These are phyloP conservation scores for Cucurbita pepo DNA, from an alignment of 306 rosid genomes.

Conservation along the genomic window DNA sequence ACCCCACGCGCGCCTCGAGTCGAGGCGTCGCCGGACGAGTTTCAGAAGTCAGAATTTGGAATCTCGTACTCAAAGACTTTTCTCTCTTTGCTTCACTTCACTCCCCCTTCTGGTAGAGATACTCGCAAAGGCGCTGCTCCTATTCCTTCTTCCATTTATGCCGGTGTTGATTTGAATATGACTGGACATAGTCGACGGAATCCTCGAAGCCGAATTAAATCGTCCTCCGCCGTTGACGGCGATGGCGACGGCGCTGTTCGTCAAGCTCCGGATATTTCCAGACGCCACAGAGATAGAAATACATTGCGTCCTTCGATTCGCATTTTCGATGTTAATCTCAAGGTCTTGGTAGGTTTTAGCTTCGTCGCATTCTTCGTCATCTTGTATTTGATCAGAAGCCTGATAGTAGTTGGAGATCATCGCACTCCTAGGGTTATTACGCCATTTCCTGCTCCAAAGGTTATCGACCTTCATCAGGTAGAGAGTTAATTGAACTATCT, in stretches of 20 bases:
- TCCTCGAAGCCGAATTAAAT: slow-evolving; percentile 36
- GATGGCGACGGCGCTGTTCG: neutral
- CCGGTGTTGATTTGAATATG: slow-evolving; percentile 15
- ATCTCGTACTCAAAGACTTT: neutral
- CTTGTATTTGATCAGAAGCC: slow-evolving; percentile 28
- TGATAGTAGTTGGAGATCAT: slow-evolving; percentile 15
- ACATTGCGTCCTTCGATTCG: slow-evolving; percentile 26
- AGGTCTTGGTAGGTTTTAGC: slow-evolving; percentile 28
- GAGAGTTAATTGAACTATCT: neutral
- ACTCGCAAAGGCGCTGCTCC: neutral
- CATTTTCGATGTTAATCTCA: slow-evolving; percentile 35
- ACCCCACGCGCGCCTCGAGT: neutral
- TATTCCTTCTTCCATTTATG: neutral
- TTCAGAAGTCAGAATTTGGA: neutral
- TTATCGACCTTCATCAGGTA: slow-evolving; percentile 90
- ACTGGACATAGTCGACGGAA: slow-evolving; percentile 36
- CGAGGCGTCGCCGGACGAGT: neutral
- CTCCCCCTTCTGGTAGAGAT: neutral
- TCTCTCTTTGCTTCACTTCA: neutral
- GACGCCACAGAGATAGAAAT: slow-evolving; percentile 21
- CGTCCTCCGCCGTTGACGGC: slow-evolving; percentile 19
- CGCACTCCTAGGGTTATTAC: slow-evolving; percentile 42
- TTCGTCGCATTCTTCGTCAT: slow-evolving; percentile 37
- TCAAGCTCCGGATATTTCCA: slow-evolving; percentile 2
- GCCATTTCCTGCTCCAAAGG: slow-evolving; percentile 73